These are phyloP conservation scores for Thymus quinquecostatus DNA, from an alignment of 257 asterid species.

Conservation along the genomic window DNA sequence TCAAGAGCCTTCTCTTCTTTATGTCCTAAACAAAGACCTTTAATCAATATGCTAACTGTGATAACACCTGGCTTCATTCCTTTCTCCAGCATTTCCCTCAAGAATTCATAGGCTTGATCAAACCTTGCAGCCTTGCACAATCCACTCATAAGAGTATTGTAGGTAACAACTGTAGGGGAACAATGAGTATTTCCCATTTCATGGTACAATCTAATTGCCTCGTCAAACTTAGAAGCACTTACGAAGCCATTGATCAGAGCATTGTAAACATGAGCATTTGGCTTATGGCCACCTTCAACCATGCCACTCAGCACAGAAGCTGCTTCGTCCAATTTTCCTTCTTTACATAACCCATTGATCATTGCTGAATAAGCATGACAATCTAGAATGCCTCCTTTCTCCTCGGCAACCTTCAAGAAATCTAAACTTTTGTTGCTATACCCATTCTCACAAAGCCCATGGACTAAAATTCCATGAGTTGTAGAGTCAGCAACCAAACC, in stretches of 20 bases:
- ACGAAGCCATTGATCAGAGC: constrained; percentile 71
- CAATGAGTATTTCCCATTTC: constrained; percentile 57
- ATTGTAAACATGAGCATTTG: constrained; percentile 70
- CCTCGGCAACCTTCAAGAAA: constrained; percentile 58
- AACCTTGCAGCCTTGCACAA: constrained; percentile 71
- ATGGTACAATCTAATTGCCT: constrained; percentile 54
- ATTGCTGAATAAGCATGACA: constrained; percentile 70
- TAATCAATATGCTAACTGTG: constrained; percentile 74
- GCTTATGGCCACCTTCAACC: constrained; percentile 54
- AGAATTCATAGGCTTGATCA: constrained; percentile 64
- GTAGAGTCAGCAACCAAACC: constrained; percentile 59
- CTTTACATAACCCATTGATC: constrained; percentile 66
- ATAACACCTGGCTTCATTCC: constrained; percentile 66
- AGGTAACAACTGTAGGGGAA: constrained; percentile 68
- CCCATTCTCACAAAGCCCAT: constrained; percentile 82
- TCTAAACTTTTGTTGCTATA: constrained; percentile 56
- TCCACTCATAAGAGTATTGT: constrained; percentile 77
- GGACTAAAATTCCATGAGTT: constrained; percentile 65
- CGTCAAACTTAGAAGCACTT: constrained; percentile 62
- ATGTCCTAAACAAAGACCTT: constrained; percentile 73
- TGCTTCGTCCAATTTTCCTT: constrained; percentile 73
- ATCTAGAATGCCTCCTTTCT: constrained; percentile 51
- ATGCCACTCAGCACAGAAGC: constrained; percentile 56
- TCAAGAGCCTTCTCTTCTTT: constrained; percentile 67
- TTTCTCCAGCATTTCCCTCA: constrained; percentile 79